Percentiles rank a stretch among this genome's conserved stretches.
Conservation (phyloP, 2,329 filamentous ascomycete genomes). For the Ophiostoma perfectum region DNA sequence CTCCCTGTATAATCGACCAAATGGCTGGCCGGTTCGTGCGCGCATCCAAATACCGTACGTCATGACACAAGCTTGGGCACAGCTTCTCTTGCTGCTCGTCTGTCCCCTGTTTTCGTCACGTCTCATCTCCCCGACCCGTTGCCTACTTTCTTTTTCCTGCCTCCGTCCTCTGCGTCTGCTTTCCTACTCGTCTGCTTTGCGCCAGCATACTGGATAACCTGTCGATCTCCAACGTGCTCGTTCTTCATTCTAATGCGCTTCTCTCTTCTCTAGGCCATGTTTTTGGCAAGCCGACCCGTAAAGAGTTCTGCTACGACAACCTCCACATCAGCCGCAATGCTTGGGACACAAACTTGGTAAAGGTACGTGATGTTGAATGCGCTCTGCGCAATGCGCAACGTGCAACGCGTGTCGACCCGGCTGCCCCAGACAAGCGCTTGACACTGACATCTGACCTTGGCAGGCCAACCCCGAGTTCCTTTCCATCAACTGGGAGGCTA, state of each 20-base stretch:
- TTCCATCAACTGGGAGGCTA: constrained; percentile 96
- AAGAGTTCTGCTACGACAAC: constrained; percentile 99
- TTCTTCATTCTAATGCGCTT: constrained; percentile 4
- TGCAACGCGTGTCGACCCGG: neutral
- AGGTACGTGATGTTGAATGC: constrained; percentile 55
- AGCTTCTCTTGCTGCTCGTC: constrained; percentile 16
- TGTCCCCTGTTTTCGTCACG: neutral
- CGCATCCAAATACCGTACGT: constrained; percentile 63
- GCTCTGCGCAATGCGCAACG: neutral
- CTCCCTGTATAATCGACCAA: constrained; percentile 22
- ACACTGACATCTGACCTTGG: constrained; percentile 10
- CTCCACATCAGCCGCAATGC: constrained; percentile 95
- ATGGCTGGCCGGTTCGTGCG: constrained; percentile 63
- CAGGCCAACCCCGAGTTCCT: constrained; percentile 94
- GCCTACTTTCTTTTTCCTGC: neutral
- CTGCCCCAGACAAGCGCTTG: neutral
- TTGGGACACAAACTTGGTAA: constrained; percentile 98
- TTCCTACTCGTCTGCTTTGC: neutral
- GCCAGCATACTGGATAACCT: neutral
- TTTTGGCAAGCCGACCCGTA: constrained; percentile 91
- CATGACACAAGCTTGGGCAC: constrained; percentile 1
- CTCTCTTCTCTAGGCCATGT: constrained; percentile 68
- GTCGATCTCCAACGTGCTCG: constrained; percentile 8
- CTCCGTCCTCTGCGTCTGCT: neutral
- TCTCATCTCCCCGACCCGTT: neutral